A percentile compares a stretch with the other conserved stretches of the same genome.
Conservation (phyloP, 2,329 filamentous ascomycete genomes). For the Harringtonia aguacate region DNA sequence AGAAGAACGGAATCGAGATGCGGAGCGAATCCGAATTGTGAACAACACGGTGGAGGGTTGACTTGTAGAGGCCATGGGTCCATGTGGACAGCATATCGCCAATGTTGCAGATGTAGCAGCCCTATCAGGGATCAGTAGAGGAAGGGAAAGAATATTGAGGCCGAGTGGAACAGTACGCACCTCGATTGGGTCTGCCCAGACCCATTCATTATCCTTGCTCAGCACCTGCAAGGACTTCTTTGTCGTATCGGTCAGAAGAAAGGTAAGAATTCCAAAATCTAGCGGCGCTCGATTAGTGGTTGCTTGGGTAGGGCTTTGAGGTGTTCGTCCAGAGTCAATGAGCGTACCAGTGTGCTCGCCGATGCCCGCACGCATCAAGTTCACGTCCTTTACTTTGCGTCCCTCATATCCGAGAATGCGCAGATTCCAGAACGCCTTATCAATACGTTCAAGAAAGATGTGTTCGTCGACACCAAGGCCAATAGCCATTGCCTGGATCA, state of each 20-base stretch:
- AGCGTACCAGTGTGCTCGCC: slow-evolving; percentile 4
- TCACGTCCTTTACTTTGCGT: not conserved
- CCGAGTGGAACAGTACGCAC: not conserved
- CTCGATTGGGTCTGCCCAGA: slow-evolving; percentile 27
- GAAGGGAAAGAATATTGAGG: not conserved
- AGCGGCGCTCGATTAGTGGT: not conserved
- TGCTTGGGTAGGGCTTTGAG: no score
- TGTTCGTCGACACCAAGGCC: slow-evolving; percentile 1
- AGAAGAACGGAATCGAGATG: slow-evolving; percentile 46
- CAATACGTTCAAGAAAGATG: slow-evolving; percentile 4
- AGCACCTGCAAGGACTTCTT: slow-evolving; percentile 24
- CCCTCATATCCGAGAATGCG: slow-evolving; percentile 5
- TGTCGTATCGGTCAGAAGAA: slow-evolving; percentile 2
- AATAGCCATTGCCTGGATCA: not conserved
- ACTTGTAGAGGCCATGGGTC: slow-evolving; percentile 37
- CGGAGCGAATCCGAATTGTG: slow-evolving; percentile 23
- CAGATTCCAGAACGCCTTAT: slow-evolving; percentile 6
- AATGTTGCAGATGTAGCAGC: slow-evolving; percentile 39
- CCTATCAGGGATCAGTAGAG: slow-evolving; percentile 13
- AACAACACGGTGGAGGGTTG: slow-evolving; percentile 36
- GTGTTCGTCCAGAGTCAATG: not conserved
- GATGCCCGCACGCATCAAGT: not conserved
- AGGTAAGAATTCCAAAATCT: slow-evolving; percentile 5
- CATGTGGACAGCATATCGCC: slow-evolving; percentile 37
- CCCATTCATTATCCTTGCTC: slow-evolving; percentile 30